Conservation (phyloP, 177 flowering plant genomes). For the Vitis hybrid region DNA sequence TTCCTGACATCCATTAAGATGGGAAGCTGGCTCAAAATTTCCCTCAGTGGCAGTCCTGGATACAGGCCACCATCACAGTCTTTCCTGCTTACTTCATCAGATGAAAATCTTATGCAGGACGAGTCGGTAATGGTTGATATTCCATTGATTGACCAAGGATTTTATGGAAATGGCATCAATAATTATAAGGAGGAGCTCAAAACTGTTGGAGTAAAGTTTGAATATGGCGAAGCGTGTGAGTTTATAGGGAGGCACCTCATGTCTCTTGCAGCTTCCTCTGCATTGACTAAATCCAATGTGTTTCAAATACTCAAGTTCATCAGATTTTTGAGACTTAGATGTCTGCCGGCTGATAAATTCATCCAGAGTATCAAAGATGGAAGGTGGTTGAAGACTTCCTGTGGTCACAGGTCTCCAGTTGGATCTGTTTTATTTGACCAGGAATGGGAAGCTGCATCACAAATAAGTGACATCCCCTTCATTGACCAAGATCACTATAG, state of each 20-base stretch:
- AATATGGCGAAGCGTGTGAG: conserved; percentile 51
- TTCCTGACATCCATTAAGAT: conserved; percentile 48
- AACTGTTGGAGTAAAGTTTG: conserved; percentile 63
- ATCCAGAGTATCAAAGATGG: conserved; percentile 35
- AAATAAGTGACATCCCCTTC: conserved; percentile 55
- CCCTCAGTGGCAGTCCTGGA: conserved; percentile 33
- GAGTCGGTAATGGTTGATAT: conserved; percentile 64
- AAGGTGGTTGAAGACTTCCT: conserved; percentile 49
- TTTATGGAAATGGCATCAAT: conserved; percentile 37
- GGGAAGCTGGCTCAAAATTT: conserved; percentile 60
- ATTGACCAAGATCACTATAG: conserved; percentile 56
- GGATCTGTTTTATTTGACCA: conserved; percentile 44
- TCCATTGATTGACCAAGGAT: conserved; percentile 52
- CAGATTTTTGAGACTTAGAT: conserved; percentile 34
- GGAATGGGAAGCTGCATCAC: conserved; percentile 48
- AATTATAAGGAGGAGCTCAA: conserved; percentile 47
- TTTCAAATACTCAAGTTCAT: conserved; percentile 56
- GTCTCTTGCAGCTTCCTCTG: conserved; percentile 40
- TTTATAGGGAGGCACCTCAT: conserved; percentile 63
- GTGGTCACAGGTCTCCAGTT: conserved; percentile 48
- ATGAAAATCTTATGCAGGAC: conserved; percentile 47
- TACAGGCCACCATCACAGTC: conserved; percentile 62
- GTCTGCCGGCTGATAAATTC: conserved; percentile 36
- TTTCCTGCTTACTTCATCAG: conserved; percentile 36
- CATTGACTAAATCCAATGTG: conserved; percentile 40